phyloP scores from a whole-genome alignment of 192 early-diverging fungal species.

The Coemansia sp. region DNA sequence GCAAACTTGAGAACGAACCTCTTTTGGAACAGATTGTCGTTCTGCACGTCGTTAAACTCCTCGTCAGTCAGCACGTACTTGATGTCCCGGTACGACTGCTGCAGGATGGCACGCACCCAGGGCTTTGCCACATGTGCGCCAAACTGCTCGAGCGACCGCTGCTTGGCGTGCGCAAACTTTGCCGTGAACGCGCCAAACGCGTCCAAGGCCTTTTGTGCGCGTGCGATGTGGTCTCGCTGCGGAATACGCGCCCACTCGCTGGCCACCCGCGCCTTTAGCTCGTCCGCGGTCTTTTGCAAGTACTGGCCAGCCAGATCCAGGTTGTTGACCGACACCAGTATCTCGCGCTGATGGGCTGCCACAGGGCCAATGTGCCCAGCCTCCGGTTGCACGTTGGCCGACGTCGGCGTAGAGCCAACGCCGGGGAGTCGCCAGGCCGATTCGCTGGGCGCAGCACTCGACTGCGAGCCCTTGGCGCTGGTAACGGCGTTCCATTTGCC shows the following conservation, averaged over 20 bases:
- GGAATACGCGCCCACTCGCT: slow-evolving; percentile 45
- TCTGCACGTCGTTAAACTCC: slow-evolving; percentile 80
- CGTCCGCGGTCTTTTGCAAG: slow-evolving; percentile 66
- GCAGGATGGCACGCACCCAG: slow-evolving; percentile 71
- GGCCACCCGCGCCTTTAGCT: slow-evolving; percentile 60
- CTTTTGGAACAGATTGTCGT: slow-evolving; percentile 78
- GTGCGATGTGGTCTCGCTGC: not conserved
- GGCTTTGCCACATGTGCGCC: slow-evolving; percentile 76
- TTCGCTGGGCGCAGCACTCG: not conserved
- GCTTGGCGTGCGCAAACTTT: slow-evolving; percentile 55
- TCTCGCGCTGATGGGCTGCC: slow-evolving; percentile 27
- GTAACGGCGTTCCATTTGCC: slow-evolving; percentile 8
- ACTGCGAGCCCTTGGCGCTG: not conserved
- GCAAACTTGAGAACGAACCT: slow-evolving; percentile 74
- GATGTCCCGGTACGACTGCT: slow-evolving; percentile 78
- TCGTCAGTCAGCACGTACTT: slow-evolving; percentile 90
- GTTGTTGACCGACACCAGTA: slow-evolving; percentile 78
- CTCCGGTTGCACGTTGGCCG: not conserved
- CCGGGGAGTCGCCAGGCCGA: slow-evolving; percentile 25
- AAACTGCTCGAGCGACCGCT: slow-evolving; percentile 71
- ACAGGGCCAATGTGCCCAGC: not conserved
- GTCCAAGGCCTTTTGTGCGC: slow-evolving; percentile 25
- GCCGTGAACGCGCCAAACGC: slow-evolving; percentile 27
- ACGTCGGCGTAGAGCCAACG: not conserved
- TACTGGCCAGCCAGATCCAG: slow-evolving; percentile 81